A percentile compares a stretch with the other conserved stretches of the same genome.
These are phyloP conservation scores for Trametes maxima DNA, from an alignment of 768 basidiomycete genomes.

Conservation along the genomic window DNA sequence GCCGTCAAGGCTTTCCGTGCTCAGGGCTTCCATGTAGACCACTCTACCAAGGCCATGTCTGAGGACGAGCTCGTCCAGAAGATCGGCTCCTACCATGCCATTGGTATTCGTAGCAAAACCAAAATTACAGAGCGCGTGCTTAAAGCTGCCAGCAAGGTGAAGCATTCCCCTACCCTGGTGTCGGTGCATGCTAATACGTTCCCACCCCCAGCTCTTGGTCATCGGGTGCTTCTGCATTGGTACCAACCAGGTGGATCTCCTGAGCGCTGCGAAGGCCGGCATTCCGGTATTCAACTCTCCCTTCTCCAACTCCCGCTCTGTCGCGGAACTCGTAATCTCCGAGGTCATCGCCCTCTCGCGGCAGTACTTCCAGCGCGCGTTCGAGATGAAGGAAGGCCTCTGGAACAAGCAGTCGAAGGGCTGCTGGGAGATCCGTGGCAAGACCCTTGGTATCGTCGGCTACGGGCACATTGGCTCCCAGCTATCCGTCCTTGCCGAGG, in stretches of 20 bases:
- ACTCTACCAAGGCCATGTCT: constrained; percentile 79
- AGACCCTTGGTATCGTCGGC: constrained; percentile 96
- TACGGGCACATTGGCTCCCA: constrained; percentile 99
- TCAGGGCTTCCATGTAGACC: constrained; percentile 92
- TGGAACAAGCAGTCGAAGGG: constrained; percentile 99
- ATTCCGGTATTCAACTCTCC: constrained; percentile 99
- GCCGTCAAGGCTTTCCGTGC: constrained; percentile 79
- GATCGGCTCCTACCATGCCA: constrained; percentile 84
- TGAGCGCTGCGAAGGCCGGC: constrained; percentile 79
- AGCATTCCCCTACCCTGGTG: constrained; percentile 22
- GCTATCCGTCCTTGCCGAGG: constrained; percentile 94
- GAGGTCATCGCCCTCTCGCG: constrained; percentile 94
- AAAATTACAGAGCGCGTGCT: constrained; percentile 92
- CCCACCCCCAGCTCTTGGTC: constrained; percentile 72
- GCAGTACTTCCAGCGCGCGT: constrained; percentile 86
- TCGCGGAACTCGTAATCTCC: constrained; percentile 95
- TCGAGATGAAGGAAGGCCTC: constrained; percentile 83
- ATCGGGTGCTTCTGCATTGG: constrained; percentile 99
- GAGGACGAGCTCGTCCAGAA: constrained; percentile 91
- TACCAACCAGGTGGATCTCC: constrained; percentile 95
- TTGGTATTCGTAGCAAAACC: constrained; percentile 98
- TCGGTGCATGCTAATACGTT: neutral
- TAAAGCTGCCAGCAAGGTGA: constrained; percentile 82
- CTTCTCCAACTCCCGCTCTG: constrained; percentile 97
- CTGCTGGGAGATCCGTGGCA: constrained; percentile 98